A percentile compares a stretch with the other conserved stretches of the same genome.
These are phyloP conservation scores for Aspergillus viridinutans DNA, from an alignment of 2,329 filamentous ascomycete genomes.

Conservation along the genomic window DNA sequence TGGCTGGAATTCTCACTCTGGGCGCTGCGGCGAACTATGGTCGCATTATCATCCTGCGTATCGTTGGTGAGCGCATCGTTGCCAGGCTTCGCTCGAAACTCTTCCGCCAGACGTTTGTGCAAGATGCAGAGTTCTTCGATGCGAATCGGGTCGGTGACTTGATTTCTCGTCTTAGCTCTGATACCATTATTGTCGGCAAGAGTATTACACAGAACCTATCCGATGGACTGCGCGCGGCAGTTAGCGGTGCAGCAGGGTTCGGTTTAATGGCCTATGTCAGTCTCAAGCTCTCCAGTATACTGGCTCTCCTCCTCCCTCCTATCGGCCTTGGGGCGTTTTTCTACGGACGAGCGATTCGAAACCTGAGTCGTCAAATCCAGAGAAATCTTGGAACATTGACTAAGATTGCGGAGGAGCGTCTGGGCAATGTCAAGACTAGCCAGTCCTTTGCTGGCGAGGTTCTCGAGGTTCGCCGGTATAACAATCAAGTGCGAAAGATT, in stretches of 20 bases:
- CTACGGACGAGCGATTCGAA: slow-evolving; percentile 84
- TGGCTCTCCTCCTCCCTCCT: slow-evolving; percentile 83
- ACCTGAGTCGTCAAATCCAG: slow-evolving; percentile 86
- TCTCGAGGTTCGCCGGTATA: slow-evolving; percentile 86
- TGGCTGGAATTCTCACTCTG: slow-evolving; percentile 71
- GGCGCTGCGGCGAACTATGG: slow-evolving; percentile 91
- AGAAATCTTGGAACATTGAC: slow-evolving; percentile 88
- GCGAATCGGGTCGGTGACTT: slow-evolving; percentile 94
- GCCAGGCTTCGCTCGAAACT: slow-evolving; percentile 82
- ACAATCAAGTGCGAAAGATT: slow-evolving; percentile 84
- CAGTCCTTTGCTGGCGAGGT: slow-evolving; percentile 94
- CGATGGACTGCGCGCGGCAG: slow-evolving; percentile 84
- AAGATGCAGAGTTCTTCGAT: slow-evolving; percentile 98
- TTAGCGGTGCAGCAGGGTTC: slow-evolving; percentile 86
- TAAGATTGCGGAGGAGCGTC: slow-evolving; percentile 95
- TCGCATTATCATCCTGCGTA: slow-evolving; percentile 84
- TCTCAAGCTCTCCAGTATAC: slow-evolving; percentile 79
- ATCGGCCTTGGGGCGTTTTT: slow-evolving; percentile 87
- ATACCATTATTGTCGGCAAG: slow-evolving; percentile 97
- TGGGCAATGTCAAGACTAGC: slow-evolving; percentile 93
- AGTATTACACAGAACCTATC: slow-evolving; percentile 97
- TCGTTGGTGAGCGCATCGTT: slow-evolving; percentile 93
- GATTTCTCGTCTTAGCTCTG: slow-evolving; percentile 90
- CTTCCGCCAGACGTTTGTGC: slow-evolving; percentile 88
- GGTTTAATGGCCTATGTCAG: slow-evolving; percentile 95